Conservation (phyloP, 371 early-diverging fungal genomes). For the Mucor saturninus region DNA sequence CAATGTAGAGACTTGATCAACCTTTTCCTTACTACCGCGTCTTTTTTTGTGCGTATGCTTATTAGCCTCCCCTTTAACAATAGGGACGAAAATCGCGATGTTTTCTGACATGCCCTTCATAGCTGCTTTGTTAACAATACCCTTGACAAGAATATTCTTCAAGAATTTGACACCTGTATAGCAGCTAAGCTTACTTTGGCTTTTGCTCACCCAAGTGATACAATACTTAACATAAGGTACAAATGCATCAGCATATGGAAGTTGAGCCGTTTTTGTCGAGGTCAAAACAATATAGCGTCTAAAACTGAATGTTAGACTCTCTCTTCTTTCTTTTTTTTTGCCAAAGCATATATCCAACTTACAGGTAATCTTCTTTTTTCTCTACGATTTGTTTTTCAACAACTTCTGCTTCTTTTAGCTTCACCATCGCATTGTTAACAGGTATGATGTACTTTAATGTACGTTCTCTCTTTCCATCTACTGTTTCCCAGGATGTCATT, state of each 20-base stretch:
- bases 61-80: constrained; percentile 33
- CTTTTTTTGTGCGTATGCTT: constrained; percentile 1
- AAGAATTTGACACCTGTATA: constrained; percentile 60
- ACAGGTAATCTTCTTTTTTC: constrained; percentile 58
- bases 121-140: constrained; percentile 52
- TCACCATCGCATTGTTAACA: constrained; percentile 59
- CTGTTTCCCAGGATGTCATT: constrained; percentile 47
- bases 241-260: constrained; percentile 69
- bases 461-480: constrained; percentile 44
- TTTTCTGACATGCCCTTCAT: constrained; percentile 50
- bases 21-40: constrained; percentile 16
- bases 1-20: constrained; percentile 7
- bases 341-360: constrained; percentile 7
- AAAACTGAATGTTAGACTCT: constrained; percentile 14
- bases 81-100: constrained; percentile 33
- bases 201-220: constrained; percentile 53
- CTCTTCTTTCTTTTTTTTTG: neutral
- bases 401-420: constrained; percentile 55
- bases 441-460: constrained; percentile 56
- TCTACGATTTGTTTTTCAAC: constrained; percentile 57
- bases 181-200: constrained; percentile 52
- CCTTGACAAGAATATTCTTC: constrained; percentile 61
- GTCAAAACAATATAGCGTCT: constrained; percentile 51
- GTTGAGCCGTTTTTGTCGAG: constrained; percentile 49
- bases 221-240: constrained; percentile 62